Percentiles rank a stretch among this genome's conserved stretches.
Evolutionary conservation across 2,329 filamentous ascomycete genomes (phyloP).

Genomic region (Nigrospora osmanthi): DNA sequence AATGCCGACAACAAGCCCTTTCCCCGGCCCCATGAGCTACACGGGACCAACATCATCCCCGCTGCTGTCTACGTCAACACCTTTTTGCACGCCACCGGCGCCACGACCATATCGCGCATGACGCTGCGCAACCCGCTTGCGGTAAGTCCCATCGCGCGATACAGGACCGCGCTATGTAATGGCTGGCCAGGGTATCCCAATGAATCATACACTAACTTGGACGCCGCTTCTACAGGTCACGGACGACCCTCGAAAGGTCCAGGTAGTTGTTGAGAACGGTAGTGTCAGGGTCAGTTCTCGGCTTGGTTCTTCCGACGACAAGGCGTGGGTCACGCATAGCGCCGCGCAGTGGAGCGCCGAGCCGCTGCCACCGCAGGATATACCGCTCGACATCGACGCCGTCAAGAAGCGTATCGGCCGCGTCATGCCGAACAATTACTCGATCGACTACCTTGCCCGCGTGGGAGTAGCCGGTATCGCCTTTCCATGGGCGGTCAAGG

Average conservation of each 20-base stretch:
- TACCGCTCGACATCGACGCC: slow-evolving; percentile 12
- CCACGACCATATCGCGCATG: background rate
- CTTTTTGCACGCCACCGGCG: slow-evolving; percentile 20
- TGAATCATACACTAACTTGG: no score
- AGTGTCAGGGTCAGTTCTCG: slow-evolving; percentile 25
- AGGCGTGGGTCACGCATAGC: slow-evolving; percentile 24
- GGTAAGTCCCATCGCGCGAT: no score
- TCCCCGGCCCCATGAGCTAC: slow-evolving; percentile 28
- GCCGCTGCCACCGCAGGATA: background rate
- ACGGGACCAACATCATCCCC: slow-evolving; percentile 33
- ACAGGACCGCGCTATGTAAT: no score
- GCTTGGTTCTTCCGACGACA: slow-evolving; percentile 6
- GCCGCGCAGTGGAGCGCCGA: slow-evolving; percentile 7
- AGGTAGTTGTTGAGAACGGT: slow-evolving; percentile 23
- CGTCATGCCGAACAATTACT: slow-evolving; percentile 21
- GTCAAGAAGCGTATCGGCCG: slow-evolving; percentile 18
- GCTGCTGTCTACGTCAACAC: slow-evolving; percentile 31
- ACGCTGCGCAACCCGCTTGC: no score
- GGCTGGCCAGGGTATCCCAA: no score
- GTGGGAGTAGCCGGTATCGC: slow-evolving; percentile 31
- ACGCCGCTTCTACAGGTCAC: slow-evolving; percentile 8
- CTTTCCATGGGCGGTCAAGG: slow-evolving; percentile 30
- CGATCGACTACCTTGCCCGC: slow-evolving; percentile 26
- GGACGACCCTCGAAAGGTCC: slow-evolving; percentile 20
- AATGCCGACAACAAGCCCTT: slow-evolving; percentile 30